A percentile compares a stretch with the other conserved stretches of the same genome.
Evolutionary conservation across 805 yeast species (phyloP).

Genomic region (Ascoidea tarda): DNA sequence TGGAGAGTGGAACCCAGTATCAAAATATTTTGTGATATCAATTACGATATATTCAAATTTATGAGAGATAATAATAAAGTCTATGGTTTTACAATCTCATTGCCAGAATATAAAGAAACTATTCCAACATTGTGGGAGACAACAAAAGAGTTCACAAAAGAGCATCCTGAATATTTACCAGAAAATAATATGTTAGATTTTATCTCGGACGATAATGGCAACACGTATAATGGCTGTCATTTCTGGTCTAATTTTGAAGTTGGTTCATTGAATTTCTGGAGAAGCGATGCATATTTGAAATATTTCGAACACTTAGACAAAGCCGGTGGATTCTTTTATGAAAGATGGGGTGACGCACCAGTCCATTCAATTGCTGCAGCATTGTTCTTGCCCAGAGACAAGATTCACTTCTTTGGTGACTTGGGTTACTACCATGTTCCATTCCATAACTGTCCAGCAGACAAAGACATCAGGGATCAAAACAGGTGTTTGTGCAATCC

Average conservation of each 20-base stretch:
- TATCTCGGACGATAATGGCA: slow-evolving; percentile 59
- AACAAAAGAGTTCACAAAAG: slow-evolving; percentile 44
- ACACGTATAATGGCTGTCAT: slow-evolving; percentile 67
- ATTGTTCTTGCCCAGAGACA: slow-evolving; percentile 53
- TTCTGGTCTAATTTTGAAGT: slow-evolving; percentile 89
- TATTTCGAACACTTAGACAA: slow-evolving; percentile 66
- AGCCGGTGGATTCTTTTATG: slow-evolving; percentile 86
- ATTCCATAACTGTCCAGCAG: slow-evolving; percentile 66
- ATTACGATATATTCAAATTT: slow-evolving; percentile 67
- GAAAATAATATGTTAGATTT: slow-evolving; percentile 54
- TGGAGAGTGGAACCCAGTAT: slow-evolving; percentile 93
- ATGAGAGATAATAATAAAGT: slow-evolving; percentile 66
- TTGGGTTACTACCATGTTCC: slow-evolving; percentile 80
- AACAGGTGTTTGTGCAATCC: slow-evolving; percentile 67
- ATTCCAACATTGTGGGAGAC: slow-evolving; percentile 68
- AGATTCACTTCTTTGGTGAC: slow-evolving; percentile 72
- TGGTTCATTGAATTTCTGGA: slow-evolving; percentile 62
- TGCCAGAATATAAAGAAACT: slow-evolving; percentile 62
- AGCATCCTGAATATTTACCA: slow-evolving; percentile 45
- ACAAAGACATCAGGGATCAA: slow-evolving; percentile 38
- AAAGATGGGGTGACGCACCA: slow-evolving; percentile 94
- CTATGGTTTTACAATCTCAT: slow-evolving; percentile 67
- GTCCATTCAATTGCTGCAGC: slow-evolving; percentile 82
- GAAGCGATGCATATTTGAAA: slow-evolving; percentile 51
- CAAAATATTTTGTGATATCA: slow-evolving; percentile 68